Evolutionary conservation across 2,329 filamentous ascomycete genomes (phyloP), one percentile per base, ranked within the genome.

Genomic region (Onygena corvina): DNA sequence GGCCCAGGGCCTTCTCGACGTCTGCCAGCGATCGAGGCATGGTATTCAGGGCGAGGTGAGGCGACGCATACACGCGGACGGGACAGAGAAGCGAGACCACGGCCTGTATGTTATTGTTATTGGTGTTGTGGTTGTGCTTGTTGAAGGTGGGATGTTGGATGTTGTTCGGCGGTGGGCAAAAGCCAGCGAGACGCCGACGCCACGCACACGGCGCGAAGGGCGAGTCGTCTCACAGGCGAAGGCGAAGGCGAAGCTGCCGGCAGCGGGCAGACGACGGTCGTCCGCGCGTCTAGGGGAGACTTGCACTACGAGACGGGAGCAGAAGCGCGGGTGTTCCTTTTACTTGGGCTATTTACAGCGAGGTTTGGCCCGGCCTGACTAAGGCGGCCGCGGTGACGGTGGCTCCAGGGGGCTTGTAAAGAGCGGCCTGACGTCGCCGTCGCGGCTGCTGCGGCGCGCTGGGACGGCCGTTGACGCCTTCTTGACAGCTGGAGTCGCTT

Each of bases 1-100:
- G 79, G 65, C 85, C 89, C 68, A 96, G 84, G 72, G 84, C 81
- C 69, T 77, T 81, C 75, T 94, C 88, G 59, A 74, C 70, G 60
- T 69, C 65, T n/a, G 38, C 38, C 11, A 42, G 23, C 53, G 71
- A 69, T 55, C 44, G 44, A 46, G 27, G 27, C 44, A 46, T 46
- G 12, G 20, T 46, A 20, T 42, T 23, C 16, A 23, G 12, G 11
- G 20, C 27, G 5, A 12, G 38, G 6, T n/a, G n/a, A 27, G 38
- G 4, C 21, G 9, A 27, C 38, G 8, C 38, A 42, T 42, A 42
- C 27, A 23, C 21, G 38, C 38, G 16, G 25, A 27, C 12, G 21
- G 12, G 38, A 27, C 14, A 29, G 3, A 25, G 38, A 8, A 27
- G 11, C 21, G 16, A 27, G 11, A 20, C 38, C 6, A 2, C 38